phyloP scores from a whole-genome alignment of 2,329 filamentous ascomycete species.

The Hypoxylon rubiginosum region DNA sequence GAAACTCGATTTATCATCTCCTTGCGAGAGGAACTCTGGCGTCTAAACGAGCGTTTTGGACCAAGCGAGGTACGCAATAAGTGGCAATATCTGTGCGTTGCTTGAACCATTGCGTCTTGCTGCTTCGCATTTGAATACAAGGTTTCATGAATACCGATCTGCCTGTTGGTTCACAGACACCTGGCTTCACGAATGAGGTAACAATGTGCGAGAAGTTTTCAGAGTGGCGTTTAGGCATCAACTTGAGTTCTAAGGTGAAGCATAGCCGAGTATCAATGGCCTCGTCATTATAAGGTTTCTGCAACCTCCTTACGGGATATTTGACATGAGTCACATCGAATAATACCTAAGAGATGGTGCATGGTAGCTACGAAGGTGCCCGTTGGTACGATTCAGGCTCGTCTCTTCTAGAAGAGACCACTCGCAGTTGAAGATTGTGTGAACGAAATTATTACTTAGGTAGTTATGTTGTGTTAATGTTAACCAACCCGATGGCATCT shows the following conservation, averaged over 20 bases:
- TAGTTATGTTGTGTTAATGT: neutral
- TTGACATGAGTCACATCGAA: conserved; percentile 16
- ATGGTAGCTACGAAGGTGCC: neutral
- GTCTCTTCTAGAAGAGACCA: neutral
- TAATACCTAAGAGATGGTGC: conserved; percentile 7
- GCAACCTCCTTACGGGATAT: neutral
- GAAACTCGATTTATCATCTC: neutral
- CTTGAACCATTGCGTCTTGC: neutral
- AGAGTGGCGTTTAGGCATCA: conserved; percentile 28
- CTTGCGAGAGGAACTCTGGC: conserved; percentile 1
- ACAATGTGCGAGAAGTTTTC: conserved; percentile 6
- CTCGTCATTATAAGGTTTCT: neutral
- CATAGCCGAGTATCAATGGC: conserved; percentile 12
- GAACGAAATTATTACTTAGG: neutral
- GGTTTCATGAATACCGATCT: conserved; percentile 15
- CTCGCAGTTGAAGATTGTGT: neutral
- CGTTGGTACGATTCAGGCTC: conserved; percentile 1
- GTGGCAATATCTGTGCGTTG: conserved; percentile 4
- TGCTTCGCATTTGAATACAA: conserved; percentile 12
- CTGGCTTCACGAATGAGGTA: conserved; percentile 16
- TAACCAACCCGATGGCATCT: neutral
- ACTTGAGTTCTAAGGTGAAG: conserved; percentile 16
- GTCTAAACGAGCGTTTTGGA: neutral
- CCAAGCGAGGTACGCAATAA: conserved; percentile 6
- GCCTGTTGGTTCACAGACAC: conserved; percentile 4